Percentiles rank a stretch among this genome's conserved stretches.
Evolutionary conservation across 495 filamentous ascomycete species (phyloP).

Genomic region (Aspergillus panamensis): DNA sequence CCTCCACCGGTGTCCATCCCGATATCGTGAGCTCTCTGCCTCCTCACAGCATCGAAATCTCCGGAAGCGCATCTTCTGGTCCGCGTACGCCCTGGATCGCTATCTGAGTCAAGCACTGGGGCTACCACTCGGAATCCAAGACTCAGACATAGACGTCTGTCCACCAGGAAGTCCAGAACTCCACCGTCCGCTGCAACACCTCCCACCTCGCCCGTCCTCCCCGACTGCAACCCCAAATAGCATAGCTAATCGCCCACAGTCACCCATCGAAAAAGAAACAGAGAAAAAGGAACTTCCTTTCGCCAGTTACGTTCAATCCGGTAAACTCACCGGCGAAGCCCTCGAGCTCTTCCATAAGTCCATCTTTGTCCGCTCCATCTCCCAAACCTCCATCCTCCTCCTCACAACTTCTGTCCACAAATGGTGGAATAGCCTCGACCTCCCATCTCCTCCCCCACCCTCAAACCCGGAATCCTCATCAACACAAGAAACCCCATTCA

Average conservation of each 20-base stretch:
- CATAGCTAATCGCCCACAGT: background rate
- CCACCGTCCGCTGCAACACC: conserved; percentile 24
- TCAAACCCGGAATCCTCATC: conserved; percentile 6
- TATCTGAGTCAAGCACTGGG: conserved; percentile 49
- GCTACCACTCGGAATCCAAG: conserved; percentile 41
- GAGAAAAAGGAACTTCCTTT: conserved; percentile 28
- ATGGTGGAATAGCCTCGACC: conserved; percentile 42
- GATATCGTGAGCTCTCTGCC: conserved; percentile 35
- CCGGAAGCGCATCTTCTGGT: conserved; percentile 50
- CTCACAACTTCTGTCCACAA: conserved; percentile 44
- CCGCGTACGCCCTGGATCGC: conserved; percentile 47
- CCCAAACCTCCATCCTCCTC: conserved; percentile 34
- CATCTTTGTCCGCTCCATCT: conserved; percentile 36
- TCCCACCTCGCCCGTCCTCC: background rate
- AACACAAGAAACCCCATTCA: conserved; percentile 24
- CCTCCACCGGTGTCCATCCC: conserved; percentile 42
- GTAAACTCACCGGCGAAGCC: conserved; percentile 38
- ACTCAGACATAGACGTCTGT: conserved; percentile 44
- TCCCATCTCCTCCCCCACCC: conserved; percentile 15
- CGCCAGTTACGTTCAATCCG: conserved; percentile 41
- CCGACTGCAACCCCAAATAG: background rate
- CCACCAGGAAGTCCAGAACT: conserved; percentile 30
- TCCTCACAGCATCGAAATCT: conserved; percentile 39
- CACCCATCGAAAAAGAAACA: conserved; percentile 4
- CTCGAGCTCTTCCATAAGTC: conserved; percentile 45